These are phyloP conservation scores for Aphanomyces euteiches DNA, from an alignment of 352 stramenopile genomes.

Conservation along the genomic window DNA sequence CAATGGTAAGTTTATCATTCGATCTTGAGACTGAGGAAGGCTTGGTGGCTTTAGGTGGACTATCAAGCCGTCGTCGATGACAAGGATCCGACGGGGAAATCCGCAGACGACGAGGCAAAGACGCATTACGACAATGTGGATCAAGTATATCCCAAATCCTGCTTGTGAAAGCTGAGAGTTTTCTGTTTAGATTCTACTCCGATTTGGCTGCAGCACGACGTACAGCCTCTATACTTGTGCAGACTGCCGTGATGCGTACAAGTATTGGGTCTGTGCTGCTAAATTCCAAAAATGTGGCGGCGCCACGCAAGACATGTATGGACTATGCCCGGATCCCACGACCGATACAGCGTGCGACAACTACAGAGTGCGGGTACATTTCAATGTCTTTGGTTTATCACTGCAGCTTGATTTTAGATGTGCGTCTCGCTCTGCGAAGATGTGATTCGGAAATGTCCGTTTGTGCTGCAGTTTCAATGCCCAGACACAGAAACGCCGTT, in stretches of 20 bases:
- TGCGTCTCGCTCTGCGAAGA: constrained; percentile 82
- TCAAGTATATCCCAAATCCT: constrained; percentile 38
- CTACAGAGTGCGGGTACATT: not conserved
- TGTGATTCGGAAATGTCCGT: constrained; percentile 78
- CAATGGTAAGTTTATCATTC: constrained; percentile 42
- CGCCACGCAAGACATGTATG: not conserved
- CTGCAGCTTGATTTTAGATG: constrained; percentile 37
- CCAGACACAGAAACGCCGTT: constrained; percentile 62
- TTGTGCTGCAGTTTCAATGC: constrained; percentile 82
- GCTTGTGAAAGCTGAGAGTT: not conserved
- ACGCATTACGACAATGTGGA: constrained; percentile 80
- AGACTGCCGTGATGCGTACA: constrained; percentile 83
- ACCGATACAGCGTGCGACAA: constrained; percentile 12
- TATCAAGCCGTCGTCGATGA: constrained; percentile 68
- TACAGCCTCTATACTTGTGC: constrained; percentile 81
- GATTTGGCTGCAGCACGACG: constrained; percentile 73
- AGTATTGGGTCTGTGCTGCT: constrained; percentile 84
- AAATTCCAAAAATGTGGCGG: constrained; percentile 73
- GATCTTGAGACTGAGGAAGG: not conserved
- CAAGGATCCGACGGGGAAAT: constrained; percentile 44
- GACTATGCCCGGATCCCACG: not conserved
- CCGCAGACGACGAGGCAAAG: constrained; percentile 57
- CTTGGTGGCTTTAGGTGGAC: constrained; percentile 38
- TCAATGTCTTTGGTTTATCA: not conserved
- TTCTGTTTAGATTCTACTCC: constrained; percentile 42